A percentile compares a stretch with the other conserved stretches of the same genome.
phyloP scores from a whole-genome alignment of 2,329 filamentous ascomycete species.

The Botrytis sinoallii region DNA sequence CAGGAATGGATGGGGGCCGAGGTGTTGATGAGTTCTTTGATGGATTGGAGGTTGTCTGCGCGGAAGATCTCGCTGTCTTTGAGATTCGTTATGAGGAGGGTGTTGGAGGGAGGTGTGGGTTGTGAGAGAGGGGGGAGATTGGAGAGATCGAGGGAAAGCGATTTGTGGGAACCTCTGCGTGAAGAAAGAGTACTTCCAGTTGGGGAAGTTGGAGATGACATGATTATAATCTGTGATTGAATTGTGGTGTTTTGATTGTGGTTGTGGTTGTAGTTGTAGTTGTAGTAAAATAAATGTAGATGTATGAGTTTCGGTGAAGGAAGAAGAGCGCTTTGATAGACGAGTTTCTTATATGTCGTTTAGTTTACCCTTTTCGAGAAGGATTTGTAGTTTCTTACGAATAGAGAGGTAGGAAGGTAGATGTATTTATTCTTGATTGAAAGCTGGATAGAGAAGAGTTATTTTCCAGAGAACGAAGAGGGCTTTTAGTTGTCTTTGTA shows the following conservation, averaged over 20 bases:
- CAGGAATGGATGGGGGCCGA: conserved; percentile 74
- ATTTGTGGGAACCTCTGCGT: conserved; percentile 39
- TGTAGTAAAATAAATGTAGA: background rate
- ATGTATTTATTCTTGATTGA: background rate
- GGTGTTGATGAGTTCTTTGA: conserved; percentile 66
- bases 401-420: background rate
- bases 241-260: background rate
- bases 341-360: background rate
- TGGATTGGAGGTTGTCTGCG: conserved; percentile 68
- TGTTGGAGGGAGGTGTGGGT: conserved; percentile 78
- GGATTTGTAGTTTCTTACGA: background rate
- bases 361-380: background rate
- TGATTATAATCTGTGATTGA: conserved; percentile 14
- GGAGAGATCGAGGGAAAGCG: conserved; percentile 69
- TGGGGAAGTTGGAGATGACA: conserved; percentile 13
- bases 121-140: conserved; percentile 65
- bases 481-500: conserved; percentile 16
- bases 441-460: background rate
- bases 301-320: background rate
- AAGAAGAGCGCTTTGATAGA: background rate
- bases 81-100: conserved; percentile 80
- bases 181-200: conserved; percentile 30
- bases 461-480: background rate
- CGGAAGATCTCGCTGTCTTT: conserved; percentile 70
- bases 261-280: background rate